Conservation (phyloP, 257 asterid genomes). For the Schizonepeta tenuifolia region DNA sequence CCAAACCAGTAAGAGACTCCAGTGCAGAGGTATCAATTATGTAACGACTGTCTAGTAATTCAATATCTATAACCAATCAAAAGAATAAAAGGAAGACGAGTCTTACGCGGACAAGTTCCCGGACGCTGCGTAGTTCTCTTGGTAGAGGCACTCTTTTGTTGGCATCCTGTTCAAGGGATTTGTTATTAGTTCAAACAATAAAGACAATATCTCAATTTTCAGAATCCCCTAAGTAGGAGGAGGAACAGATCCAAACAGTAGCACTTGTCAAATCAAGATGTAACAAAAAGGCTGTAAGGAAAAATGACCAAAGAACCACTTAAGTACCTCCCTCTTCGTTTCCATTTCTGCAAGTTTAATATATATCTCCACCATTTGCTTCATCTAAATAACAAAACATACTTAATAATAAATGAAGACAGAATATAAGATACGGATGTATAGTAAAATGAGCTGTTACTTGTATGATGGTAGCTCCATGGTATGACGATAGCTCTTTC, state of each 20-base stretch:
- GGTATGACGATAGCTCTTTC: conserved; percentile 74
- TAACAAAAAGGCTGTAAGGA: conserved; percentile 19
- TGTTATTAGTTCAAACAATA: conserved; percentile 33
- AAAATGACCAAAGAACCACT: conserved; percentile 30
- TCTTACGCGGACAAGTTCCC: conserved; percentile 92
- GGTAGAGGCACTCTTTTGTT: conserved; percentile 82
- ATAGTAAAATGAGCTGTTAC: conserved; percentile 43
- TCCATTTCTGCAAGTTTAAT: conserved; percentile 97
- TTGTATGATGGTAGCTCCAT: conserved; percentile 78
- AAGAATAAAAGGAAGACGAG: conserved; percentile 31
- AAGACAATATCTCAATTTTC: conserved; percentile 2
- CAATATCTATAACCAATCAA: conserved; percentile 26
- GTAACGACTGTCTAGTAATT: conserved; percentile 2
- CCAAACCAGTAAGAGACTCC: conserved; percentile 18
- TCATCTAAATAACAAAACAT: conserved; percentile 64
- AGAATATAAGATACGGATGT: conserved; percentile 24
- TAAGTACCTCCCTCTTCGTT: conserved; percentile 83
- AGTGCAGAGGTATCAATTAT: conserved; percentile 11
- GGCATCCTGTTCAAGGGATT: conserved; percentile 70
- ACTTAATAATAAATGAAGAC: conserved; percentile 16
- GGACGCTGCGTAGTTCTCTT: conserved; percentile 85
- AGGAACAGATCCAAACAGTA: conserved; percentile 21
- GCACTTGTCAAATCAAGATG: conserved; percentile 18
- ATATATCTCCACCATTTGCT: conserved; percentile 98
- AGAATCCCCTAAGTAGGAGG: conserved; percentile 24